phyloP scores from a whole-genome alignment of 805 yeast genomes.

The Monosporozyma servazzii region DNA sequence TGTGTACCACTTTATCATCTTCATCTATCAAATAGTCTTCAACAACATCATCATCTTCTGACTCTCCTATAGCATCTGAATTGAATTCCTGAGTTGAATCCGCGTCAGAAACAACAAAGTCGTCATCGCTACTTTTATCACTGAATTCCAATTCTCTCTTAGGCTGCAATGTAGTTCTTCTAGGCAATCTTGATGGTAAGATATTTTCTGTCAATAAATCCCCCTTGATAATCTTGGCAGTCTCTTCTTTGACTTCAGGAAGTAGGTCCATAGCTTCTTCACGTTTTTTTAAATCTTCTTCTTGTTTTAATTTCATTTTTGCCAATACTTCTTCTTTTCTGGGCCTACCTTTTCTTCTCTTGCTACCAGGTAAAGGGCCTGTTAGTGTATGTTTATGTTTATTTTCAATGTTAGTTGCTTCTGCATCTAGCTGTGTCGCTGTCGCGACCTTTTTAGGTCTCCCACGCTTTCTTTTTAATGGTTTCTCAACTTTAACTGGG shows the following conservation, averaged over 20 bases:
- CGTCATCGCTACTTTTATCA: neutral
- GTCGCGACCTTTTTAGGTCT: constrained; percentile 3
- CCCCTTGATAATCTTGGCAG: neutral
- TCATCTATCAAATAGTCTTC: constrained; percentile 25
- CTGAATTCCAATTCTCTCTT: neutral
- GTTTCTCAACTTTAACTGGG: neutral
- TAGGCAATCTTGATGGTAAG: constrained; percentile 2
- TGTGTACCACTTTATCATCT: constrained; percentile 14
- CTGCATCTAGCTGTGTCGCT: neutral
- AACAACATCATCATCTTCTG: constrained; percentile 11
- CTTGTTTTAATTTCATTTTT: neutral
- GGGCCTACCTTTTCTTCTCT: constrained; percentile 9
- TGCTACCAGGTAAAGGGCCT: neutral
- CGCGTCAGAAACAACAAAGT: neutral
- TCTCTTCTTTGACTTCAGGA: neutral
- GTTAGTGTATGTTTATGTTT: neutral
- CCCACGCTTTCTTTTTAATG: neutral
- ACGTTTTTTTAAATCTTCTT: neutral
- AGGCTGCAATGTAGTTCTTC: neutral
- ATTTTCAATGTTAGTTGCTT: neutral
- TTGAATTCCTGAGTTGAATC: neutral
- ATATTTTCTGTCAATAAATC: constrained; percentile 4
- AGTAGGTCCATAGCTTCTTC: neutral
- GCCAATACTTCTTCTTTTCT: constrained; percentile 4
- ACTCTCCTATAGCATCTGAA: neutral